Conservation (phyloP, 768 basidiomycete genomes). For the Lactarius trivialis region DNA sequence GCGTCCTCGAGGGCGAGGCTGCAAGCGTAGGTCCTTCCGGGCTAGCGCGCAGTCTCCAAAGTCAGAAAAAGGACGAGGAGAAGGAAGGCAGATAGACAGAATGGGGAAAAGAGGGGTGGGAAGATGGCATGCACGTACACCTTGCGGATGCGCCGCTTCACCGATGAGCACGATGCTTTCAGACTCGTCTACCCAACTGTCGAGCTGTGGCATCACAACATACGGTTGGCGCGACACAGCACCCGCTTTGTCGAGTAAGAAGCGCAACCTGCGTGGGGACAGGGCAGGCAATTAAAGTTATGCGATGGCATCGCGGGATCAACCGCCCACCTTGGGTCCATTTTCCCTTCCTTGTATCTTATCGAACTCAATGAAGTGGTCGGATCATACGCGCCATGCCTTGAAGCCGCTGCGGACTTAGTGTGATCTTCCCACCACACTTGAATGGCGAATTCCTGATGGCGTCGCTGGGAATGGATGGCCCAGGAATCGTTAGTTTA, state of each 20-base stretch:
- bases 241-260: slow-evolving; percentile 15
- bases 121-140: slow-evolving; percentile 22
- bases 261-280: slow-evolving; percentile 3
- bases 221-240: slow-evolving; percentile 27
- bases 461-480: slow-evolving; percentile 8
- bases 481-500: background rate
- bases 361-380: slow-evolving; percentile 8
- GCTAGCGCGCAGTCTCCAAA: slow-evolving; percentile 21
- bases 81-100: background rate
- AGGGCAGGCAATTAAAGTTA: background rate
- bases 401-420: background rate
- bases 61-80: background rate
- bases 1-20: slow-evolving; percentile 27
- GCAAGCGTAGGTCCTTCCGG: slow-evolving; percentile 33
- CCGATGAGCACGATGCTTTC: slow-evolving; percentile 34
- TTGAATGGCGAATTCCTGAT: slow-evolving; percentile 15
- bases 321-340: slow-evolving; percentile 13
- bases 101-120: background rate
- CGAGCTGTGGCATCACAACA: slow-evolving; percentile 33
- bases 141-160: slow-evolving; percentile 32
- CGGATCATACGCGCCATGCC: slow-evolving; percentile 1
- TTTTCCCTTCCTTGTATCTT: slow-evolving; percentile 11
- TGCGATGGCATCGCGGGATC: background rate
- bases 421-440: slow-evolving; percentile 15
- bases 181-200: slow-evolving; percentile 34